These are phyloP conservation scores for Oryza coarctata DNA, from an alignment of 176 grass and related monocot genomes.

Conservation along the genomic window DNA sequence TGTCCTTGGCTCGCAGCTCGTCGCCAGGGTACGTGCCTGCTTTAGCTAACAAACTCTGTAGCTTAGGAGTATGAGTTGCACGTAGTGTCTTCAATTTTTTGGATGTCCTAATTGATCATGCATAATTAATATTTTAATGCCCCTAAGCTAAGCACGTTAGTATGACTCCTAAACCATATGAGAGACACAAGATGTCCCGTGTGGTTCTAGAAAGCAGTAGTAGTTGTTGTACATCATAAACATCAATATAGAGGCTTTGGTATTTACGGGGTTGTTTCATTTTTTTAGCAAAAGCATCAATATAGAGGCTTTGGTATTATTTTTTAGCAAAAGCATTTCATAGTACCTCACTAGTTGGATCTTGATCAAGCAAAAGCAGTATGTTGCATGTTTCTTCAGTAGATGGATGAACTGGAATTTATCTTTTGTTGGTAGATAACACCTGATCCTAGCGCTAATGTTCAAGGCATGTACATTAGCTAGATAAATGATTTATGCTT, in stretches of 20 bases:
- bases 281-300: background rate
- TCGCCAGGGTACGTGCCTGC: constrained; percentile 47
- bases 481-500: background rate
- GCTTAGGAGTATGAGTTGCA: too few relatives aligned
- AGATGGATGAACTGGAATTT: background rate
- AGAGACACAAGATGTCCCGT: too few relatives aligned
- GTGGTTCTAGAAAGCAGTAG: background rate
- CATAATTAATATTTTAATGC: too few relatives aligned
- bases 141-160: background rate
- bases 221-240: background rate
- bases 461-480: background rate
- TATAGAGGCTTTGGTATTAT: too few relatives aligned
- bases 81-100: too few relatives aligned
- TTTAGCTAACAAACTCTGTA: background rate
- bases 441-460: background rate
- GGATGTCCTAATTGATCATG: too few relatives aligned
- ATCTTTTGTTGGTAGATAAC: background rate
- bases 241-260: background rate
- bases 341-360: too few relatives aligned
- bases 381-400: background rate
- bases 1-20: constrained; percentile 58
- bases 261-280: background rate
- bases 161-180: background rate
- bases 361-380: background rate
- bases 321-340: too few relatives aligned